Base-by-base conservation (phyloP, 257 asterid genomes). In the Agastache rugosa region DNA sequence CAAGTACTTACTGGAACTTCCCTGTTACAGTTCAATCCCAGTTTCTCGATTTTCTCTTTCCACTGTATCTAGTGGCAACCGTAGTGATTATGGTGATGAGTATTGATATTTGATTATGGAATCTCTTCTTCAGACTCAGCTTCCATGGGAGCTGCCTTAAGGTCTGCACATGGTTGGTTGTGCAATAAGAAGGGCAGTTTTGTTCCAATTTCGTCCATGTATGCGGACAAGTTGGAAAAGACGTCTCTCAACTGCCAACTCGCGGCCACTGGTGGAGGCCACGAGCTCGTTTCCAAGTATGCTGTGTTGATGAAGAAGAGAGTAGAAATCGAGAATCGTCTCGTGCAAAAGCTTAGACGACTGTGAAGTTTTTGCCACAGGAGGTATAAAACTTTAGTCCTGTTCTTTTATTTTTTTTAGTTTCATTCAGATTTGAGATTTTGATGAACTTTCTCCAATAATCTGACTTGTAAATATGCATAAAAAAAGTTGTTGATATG, bases 81-180 rank as follows among this genome's bases (percentile, higher is more conserved):
- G n/a, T 65, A 14, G 55, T 19, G 7, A 6, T 8, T 39, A 3
- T 14, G n/a, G 8, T 37, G 15, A 5, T 31, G 37, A 31, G 42
- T 14, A 15, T 19, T 63, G 31, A 14, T 16, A 29, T 59, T 39
- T 0, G n/a, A 23, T 16, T 63, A 0, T 73, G 47, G 27, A 75
- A 60, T 31, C 27, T 62, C 20, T 53, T 60, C 37, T 69, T 50
- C 86, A 93, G 98, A 91, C 82, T 91, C 98, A 0, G 97, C 97
- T 77, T 93, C 96, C 15, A 78, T 91, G 83, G 98, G 97, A 23
- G 98, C 98, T 59, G 96, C 98, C 55, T 35, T 93, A 76, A 89
- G 97, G 86, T 95, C 98, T 7, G 98, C 98, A 61, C 97, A 93
- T 42, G 98, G 97, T 27, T 93, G 97, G 96, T 66, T 93, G 87